Conservation (phyloP, 2,329 filamentous ascomycete genomes). For the Coniochaeta sp. region DNA sequence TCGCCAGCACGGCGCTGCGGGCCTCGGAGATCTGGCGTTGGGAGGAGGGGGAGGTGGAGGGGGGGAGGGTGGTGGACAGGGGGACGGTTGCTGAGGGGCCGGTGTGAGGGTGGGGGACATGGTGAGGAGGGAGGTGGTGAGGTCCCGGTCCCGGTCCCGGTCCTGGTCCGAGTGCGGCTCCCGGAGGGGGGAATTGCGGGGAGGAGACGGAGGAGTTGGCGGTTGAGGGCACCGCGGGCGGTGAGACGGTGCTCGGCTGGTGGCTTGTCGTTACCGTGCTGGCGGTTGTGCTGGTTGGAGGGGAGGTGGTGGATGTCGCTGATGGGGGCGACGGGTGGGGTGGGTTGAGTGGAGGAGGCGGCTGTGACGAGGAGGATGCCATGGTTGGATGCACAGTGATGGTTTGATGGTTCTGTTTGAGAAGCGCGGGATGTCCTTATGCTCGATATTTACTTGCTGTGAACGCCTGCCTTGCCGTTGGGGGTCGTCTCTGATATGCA, state of each 20-base stretch:
- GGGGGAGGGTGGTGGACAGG: constrained; percentile 19
- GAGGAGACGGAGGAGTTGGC: constrained; percentile 9
- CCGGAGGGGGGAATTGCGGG: background rate
- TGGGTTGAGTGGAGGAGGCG: constrained; percentile 6
- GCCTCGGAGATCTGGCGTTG: constrained; percentile 47
- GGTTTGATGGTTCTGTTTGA: background rate
- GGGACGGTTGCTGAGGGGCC: background rate
- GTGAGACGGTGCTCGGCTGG: constrained; percentile 7
- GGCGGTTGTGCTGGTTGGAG: constrained; percentile 4
- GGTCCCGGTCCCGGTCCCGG: too few species aligned
- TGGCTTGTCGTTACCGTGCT: background rate
- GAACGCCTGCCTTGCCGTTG: background rate
- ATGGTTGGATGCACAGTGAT: background rate
- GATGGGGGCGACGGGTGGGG: constrained; percentile 9
- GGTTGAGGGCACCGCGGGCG: constrained; percentile 4
- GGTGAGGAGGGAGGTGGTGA: too few species aligned
- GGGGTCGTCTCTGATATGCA: background rate
- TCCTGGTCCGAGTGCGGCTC: background rate
- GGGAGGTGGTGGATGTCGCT: constrained; percentile 10
- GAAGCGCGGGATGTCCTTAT: background rate
- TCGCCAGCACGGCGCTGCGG: constrained; percentile 51
- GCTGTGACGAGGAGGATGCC: constrained; percentile 7
- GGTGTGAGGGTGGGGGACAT: background rate
- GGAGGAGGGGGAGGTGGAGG: constrained; percentile 31
- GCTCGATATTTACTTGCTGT: background rate